These are phyloP conservation scores for Microdochium bolleyi DNA, from an alignment of 2,329 filamentous ascomycete genomes.

Conservation along the genomic window DNA sequence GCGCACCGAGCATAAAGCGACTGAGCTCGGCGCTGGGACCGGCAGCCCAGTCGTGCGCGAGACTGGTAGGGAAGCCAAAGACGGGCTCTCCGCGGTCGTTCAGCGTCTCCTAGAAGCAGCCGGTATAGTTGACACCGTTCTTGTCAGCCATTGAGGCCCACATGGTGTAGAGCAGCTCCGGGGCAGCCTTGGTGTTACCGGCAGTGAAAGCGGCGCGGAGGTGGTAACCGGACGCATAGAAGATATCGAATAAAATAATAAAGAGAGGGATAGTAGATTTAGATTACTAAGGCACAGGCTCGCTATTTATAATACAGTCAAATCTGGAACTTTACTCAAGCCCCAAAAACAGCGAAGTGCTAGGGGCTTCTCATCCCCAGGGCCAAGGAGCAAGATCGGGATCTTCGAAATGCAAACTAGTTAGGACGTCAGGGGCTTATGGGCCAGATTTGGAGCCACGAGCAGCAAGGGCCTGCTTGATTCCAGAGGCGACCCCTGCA, in stretches of 20 bases:
- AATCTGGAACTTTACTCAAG: background rate
- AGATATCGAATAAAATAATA: background rate
- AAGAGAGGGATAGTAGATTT: background rate
- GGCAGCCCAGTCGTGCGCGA: conserved; percentile 24
- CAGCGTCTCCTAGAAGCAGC: conserved; percentile 21
- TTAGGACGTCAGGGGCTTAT: background rate
- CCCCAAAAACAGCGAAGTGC: background rate
- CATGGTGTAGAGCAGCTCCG: conserved; percentile 9
- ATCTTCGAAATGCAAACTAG: background rate
- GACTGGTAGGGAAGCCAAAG: conserved; percentile 15
- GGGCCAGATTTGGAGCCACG: background rate
- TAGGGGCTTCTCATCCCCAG: background rate
- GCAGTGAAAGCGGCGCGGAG: conserved; percentile 17
- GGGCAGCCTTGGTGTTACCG: conserved; percentile 3
- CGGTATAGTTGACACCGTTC: conserved; percentile 18
- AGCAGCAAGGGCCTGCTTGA: background rate
- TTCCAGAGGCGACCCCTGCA: background rate
- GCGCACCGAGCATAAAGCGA: conserved; percentile 17
- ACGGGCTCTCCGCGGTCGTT: conserved; percentile 13
- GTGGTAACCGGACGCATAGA: conserved; percentile 18
- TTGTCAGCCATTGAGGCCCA: conserved; percentile 18
- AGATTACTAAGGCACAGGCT: background rate
- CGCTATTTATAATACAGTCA: background rate
- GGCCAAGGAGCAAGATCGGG: background rate
- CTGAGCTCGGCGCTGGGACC: conserved; percentile 23